Percentiles rank a stretch among this genome's conserved stretches.
These are phyloP conservation scores for Cornus suecica DNA, from an alignment of 148 eudicot genomes.

Conservation along the genomic window DNA sequence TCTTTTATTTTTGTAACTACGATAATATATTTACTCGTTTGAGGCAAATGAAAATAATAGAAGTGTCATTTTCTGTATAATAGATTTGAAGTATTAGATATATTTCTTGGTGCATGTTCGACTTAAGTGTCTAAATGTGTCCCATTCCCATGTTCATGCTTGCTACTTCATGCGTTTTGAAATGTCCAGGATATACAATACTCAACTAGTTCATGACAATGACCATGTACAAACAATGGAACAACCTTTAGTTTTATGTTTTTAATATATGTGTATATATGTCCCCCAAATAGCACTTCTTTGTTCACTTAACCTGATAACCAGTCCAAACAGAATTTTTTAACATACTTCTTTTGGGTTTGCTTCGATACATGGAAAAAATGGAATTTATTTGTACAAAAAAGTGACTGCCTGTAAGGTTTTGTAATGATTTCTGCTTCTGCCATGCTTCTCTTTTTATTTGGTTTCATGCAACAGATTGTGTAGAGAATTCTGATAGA, in stretches of 20 bases:
- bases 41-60: too few relatives aligned
- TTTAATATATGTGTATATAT: too few relatives aligned
- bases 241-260: background rate
- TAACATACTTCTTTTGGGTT: background rate
- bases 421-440: background rate
- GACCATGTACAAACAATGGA: background rate
- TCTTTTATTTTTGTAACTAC: too few relatives aligned
- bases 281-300: background rate
- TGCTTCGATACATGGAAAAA: background rate
- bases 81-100: too few relatives aligned
- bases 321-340: background rate
- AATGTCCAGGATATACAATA: too few relatives aligned
- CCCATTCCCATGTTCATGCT: too few relatives aligned
- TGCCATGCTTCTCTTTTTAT: background rate
- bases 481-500: background rate
- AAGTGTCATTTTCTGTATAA: too few relatives aligned
- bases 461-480: background rate
- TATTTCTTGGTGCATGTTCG: too few relatives aligned
- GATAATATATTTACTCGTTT: too few relatives aligned
- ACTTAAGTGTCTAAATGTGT: too few relatives aligned
- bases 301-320: background rate
- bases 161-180: too few relatives aligned
- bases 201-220: too few relatives aligned
- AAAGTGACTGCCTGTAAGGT: conserved; percentile 1
- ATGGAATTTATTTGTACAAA: background rate